phyloP scores from a whole-genome alignment of 2,329 filamentous ascomycete species.

The Sclerotiophoma versabilis region DNA sequence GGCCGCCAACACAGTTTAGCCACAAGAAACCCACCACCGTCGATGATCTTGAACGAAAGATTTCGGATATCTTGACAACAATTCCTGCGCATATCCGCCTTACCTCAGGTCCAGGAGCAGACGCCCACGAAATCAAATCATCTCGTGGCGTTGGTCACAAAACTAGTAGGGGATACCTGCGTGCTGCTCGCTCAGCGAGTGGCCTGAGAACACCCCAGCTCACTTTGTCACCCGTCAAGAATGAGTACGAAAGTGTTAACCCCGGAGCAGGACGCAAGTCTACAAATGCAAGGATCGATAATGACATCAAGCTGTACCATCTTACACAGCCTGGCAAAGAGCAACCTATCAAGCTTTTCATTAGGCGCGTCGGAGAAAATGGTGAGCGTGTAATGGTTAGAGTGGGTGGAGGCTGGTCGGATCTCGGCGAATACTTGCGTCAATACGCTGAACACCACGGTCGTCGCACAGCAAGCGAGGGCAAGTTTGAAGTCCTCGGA shows the following conservation, averaged over 20 bases:
- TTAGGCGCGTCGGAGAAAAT: slow-evolving; percentile 87
- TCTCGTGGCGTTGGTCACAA: slow-evolving; percentile 36
- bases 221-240: slow-evolving; percentile 48
- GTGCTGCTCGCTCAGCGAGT: slow-evolving; percentile 42
- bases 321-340: slow-evolving; percentile 83
- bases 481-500: slow-evolving; percentile 63
- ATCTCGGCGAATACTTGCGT: slow-evolving; percentile 91
- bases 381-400: slow-evolving; percentile 97
- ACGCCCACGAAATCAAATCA: slow-evolving; percentile 41
- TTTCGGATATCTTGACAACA: slow-evolving; percentile 76
- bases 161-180: slow-evolving; percentile 41
- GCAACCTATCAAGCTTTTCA: slow-evolving; percentile 91
- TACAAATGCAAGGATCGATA: slow-evolving; percentile 42
- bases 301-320: slow-evolving; percentile 90
- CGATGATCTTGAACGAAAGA: slow-evolving; percentile 79
- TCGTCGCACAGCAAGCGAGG: slow-evolving; percentile 67
- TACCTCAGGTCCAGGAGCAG: slow-evolving; percentile 51
- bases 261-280: slow-evolving; percentile 38
- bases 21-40: slow-evolving; percentile 37
- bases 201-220: slow-evolving; percentile 46
- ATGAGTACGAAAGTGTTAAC: slow-evolving; percentile 38
- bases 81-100: slow-evolving; percentile 83
- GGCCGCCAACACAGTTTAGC: slow-evolving; percentile 47
- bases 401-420: slow-evolving; percentile 97
- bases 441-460: slow-evolving; percentile 94